A percentile compares a stretch with the other conserved stretches of the same genome.
phyloP scores from a whole-genome alignment of 2,329 filamentous ascomycete species.

The Penicillium sumatraense region DNA sequence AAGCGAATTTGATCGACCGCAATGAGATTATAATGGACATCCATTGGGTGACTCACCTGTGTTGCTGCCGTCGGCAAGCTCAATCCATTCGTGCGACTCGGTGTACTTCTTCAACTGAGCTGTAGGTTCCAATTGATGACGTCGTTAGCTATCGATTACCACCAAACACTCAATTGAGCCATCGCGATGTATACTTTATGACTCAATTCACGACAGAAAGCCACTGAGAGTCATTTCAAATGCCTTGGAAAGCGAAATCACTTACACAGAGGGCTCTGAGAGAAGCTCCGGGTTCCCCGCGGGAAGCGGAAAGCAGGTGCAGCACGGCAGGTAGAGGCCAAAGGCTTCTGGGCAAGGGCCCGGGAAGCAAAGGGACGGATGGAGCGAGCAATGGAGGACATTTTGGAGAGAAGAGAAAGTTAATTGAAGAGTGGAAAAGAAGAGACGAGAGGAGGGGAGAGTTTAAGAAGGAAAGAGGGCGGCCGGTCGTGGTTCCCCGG shows the following conservation, averaged over 20 bases:
- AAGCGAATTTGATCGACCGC: not conserved
- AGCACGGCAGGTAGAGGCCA: conserved; percentile 34
- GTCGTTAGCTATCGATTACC: conserved; percentile 27
- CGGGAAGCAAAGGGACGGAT: conserved; percentile 43
- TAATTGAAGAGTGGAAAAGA: conserved; percentile 16
- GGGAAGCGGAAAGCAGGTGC: conserved; percentile 44
- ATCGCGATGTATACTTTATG: conserved; percentile 5
- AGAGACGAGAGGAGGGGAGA: conserved; percentile 23
- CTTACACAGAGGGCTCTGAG: conserved; percentile 46
- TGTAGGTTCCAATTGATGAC: conserved; percentile 28
- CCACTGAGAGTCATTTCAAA: not conserved
- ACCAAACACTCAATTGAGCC: conserved; percentile 7
- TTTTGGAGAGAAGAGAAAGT: conserved; percentile 23
- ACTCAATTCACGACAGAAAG: conserved; percentile 6
- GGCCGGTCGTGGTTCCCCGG: conserved; percentile 28
- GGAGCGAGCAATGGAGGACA: conserved; percentile 43
- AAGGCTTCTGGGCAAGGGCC: conserved; percentile 43
- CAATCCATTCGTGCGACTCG: conserved; percentile 97
- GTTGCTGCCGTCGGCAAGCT: conserved; percentile 80
- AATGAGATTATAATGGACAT: not conserved
- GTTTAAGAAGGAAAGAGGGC: conserved; percentile 33
- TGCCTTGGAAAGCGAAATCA: conserved; percentile 10
- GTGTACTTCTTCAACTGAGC: conserved; percentile 78
- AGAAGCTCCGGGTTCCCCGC: conserved; percentile 49
- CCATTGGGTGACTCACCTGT: conserved; percentile 56